These are phyloP conservation scores for Fusarium subglutinans DNA, from an alignment of 2,329 filamentous ascomycete species.

Conservation along the genomic window DNA sequence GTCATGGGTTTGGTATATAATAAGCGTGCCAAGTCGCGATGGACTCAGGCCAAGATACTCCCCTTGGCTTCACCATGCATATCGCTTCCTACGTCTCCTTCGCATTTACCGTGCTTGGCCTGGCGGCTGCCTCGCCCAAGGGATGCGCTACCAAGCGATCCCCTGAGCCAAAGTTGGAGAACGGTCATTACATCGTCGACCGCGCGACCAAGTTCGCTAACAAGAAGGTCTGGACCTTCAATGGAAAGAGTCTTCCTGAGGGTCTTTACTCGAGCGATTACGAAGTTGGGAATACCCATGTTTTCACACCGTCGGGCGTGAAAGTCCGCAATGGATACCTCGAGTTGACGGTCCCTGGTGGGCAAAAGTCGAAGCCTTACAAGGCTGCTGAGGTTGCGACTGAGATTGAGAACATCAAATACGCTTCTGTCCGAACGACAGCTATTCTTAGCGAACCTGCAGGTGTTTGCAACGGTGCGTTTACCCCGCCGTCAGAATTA, in stretches of 20 bases:
- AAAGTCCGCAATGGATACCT: conserved; percentile 42
- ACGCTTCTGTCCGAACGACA: conserved; percentile 43
- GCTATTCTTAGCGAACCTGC: conserved; percentile 43
- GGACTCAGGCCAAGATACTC: not conserved
- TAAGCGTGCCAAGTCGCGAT: not conserved
- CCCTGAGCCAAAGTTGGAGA: conserved; percentile 17
- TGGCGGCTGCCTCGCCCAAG: conserved; percentile 13
- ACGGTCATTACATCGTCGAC: conserved; percentile 40
- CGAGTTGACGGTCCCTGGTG: conserved; percentile 42
- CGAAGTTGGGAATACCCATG: conserved; percentile 4
- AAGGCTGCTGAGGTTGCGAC: conserved; percentile 39
- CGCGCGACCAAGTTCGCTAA: conserved; percentile 35
- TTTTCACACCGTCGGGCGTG: conserved; percentile 28
- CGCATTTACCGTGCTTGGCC: conserved; percentile 19
- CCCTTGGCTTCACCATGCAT: conserved; percentile 16
- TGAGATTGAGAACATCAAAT: conserved; percentile 40
- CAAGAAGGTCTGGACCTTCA: conserved; percentile 36
- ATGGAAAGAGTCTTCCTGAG: conserved; percentile 30
- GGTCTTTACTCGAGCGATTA: conserved; percentile 41
- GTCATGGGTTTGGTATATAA: not conserved
- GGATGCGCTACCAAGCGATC: conserved; percentile 22
- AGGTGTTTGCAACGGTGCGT: conserved; percentile 45
- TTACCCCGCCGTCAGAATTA: accelerated
- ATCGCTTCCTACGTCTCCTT: conserved; percentile 29
- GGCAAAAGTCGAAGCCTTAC: conserved; percentile 40